Conservation (phyloP, 768 basidiomycete species). For the Phylloporus rhodoxanthus region DNA sequence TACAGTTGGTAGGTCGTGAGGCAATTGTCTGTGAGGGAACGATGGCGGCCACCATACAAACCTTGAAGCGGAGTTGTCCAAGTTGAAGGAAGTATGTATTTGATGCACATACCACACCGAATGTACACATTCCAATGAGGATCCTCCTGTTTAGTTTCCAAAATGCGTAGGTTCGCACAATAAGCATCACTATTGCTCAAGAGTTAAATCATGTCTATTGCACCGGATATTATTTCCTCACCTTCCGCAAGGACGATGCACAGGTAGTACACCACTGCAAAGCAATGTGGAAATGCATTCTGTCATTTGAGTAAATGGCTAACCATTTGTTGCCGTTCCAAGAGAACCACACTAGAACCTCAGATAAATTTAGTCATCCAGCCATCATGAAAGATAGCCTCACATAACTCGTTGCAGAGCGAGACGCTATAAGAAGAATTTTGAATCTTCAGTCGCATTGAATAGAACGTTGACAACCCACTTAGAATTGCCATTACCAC, state of each 20-base stretch:
- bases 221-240: not conserved
- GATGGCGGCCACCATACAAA: slow-evolving; percentile 2
- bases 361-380: not conserved
- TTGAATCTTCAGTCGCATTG: not conserved
- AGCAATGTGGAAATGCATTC: not conserved
- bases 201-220: not conserved
- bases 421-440: slow-evolving; percentile 1
- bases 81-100: not conserved
- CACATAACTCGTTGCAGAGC: slow-evolving; percentile 6
- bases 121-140: slow-evolving; percentile 12
- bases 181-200: slow-evolving; percentile 9
- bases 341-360: slow-evolving; percentile 9
- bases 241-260: slow-evolving; percentile 16
- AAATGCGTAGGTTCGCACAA: slow-evolving; percentile 17
- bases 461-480: not conserved
- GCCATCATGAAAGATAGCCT: not conserved
- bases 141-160: slow-evolving; percentile 16
- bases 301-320: not conserved
- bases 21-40: slow-evolving; percentile 6
- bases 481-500: slow-evolving; percentile 12
- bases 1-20: slow-evolving; percentile 1
- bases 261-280: slow-evolving; percentile 11
- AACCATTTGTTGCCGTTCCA: slow-evolving; percentile 8
- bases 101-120: slow-evolving; percentile 6
- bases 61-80: not conserved